Conservation (phyloP, 2,329 filamentous ascomycete species). For the Curvularia sp. region DNA sequence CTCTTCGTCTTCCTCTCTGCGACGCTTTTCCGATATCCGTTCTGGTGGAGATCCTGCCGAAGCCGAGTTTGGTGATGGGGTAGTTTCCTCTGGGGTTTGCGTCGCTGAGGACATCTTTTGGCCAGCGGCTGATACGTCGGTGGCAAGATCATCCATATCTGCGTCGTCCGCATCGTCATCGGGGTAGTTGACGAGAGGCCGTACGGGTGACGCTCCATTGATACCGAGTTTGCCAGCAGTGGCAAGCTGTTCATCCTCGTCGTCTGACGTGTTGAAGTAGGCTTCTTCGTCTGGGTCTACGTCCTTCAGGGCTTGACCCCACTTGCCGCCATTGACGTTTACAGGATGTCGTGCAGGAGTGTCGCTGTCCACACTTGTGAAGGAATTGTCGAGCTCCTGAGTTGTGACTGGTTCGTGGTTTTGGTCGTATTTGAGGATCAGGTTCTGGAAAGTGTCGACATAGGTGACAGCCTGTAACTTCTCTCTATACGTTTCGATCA, state of each 20-base stretch:
- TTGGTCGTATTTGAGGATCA: slow-evolving; percentile 81
- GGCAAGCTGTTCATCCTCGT: slow-evolving; percentile 70
- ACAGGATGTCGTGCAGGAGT: slow-evolving; percentile 50
- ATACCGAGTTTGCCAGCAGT: slow-evolving; percentile 48
- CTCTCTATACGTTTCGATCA: slow-evolving; percentile 84
- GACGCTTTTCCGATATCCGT: slow-evolving; percentile 83
- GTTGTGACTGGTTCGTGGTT: slow-evolving; percentile 66
- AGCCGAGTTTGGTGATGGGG: slow-evolving; percentile 34
- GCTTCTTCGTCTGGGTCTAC: slow-evolving; percentile 87
- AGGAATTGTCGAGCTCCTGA: slow-evolving; percentile 65
- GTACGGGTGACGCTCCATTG: slow-evolving; percentile 69
- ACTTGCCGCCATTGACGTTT: slow-evolving; percentile 62
- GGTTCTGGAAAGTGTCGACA: slow-evolving; percentile 80
- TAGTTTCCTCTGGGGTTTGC: slow-evolving; percentile 37
- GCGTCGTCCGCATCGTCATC: slow-evolving; percentile 77
- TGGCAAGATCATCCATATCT: slow-evolving; percentile 66
- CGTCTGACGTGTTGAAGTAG: slow-evolving; percentile 91
- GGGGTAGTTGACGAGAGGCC: slow-evolving; percentile 85
- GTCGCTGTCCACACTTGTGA: slow-evolving; percentile 72
- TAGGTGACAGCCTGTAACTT: slow-evolving; percentile 78
- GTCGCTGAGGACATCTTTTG: slow-evolving; percentile 32
- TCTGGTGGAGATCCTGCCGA: slow-evolving; percentile 62
- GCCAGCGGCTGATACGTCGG: slow-evolving; percentile 46
- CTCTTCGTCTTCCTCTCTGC: slow-evolving; percentile 91
- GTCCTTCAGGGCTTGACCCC: slow-evolving; percentile 78